Conservation (phyloP, 768 basidiomycete genomes). For the Serendipita vermifera region DNA sequence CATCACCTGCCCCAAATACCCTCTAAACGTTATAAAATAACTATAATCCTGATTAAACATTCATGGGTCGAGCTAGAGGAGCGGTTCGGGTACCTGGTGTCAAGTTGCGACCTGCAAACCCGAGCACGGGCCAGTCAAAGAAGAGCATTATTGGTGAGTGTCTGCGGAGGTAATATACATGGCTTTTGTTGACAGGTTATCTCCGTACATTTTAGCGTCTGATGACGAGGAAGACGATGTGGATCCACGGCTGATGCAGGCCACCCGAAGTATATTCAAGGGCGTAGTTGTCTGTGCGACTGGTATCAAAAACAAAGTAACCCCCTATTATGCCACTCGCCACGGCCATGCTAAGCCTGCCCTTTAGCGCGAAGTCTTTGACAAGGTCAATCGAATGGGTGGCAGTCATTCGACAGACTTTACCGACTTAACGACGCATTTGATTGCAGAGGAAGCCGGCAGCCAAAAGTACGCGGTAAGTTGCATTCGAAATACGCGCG, state of each 20-base stretch:
- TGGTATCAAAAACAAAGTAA: conserved; percentile 65
- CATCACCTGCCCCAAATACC: too few species aligned
- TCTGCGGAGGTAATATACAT: neutral
- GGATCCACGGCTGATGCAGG: neutral
- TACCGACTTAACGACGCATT: conserved; percentile 78
- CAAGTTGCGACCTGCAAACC: conserved; percentile 55
- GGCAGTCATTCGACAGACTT: conserved; percentile 56
- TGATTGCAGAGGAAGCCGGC: conserved; percentile 68
- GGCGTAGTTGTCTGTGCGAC: conserved; percentile 60
- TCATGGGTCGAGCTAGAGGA: neutral
- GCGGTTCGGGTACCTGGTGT: conserved; percentile 60
- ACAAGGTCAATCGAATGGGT: conserved; percentile 69
- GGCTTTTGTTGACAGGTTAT: neutral
- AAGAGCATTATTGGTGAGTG: conserved; percentile 14
- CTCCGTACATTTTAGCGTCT: neutral
- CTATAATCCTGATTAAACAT: neutral
- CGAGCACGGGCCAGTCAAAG: conserved; percentile 19
- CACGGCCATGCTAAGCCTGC: conserved; percentile 1
- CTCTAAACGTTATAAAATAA: too few species aligned
- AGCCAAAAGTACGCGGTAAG: conserved; percentile 72
- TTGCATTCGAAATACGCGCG: conserved; percentile 8
- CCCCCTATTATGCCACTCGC: conserved; percentile 15
- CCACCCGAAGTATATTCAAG: conserved; percentile 28
- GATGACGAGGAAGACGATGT: neutral
- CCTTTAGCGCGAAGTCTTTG: conserved; percentile 54